Evolutionary conservation across 1,284 basidiomycete genomes (phyloP).

Genomic region (Pyrrhoderma noxium): DNA sequence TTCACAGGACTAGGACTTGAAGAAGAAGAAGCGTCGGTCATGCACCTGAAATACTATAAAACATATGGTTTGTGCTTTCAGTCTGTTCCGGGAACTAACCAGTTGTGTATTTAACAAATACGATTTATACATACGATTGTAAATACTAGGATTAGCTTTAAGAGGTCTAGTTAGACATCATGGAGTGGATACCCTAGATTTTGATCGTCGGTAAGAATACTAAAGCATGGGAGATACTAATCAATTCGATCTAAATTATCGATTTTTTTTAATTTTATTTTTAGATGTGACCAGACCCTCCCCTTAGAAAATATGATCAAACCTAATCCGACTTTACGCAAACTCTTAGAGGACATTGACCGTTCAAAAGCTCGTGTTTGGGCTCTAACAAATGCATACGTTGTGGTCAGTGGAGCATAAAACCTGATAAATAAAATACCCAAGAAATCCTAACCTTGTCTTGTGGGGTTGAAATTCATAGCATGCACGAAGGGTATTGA

Average conservation of each 20-base stretch:
- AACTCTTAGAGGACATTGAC: constrained; percentile 74
- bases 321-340: constrained; percentile 55
- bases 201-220: constrained; percentile 80
- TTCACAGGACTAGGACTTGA: constrained; percentile 65
- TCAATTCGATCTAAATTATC: too few relatives aligned
- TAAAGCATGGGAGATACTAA: too few relatives aligned
- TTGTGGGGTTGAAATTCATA: too few relatives aligned
- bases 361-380: constrained; percentile 71
- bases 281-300: constrained; percentile 55
- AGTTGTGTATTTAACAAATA: too few relatives aligned
- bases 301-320: constrained; percentile 77
- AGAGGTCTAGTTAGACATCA: constrained; percentile 78
- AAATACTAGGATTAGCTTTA: constrained; percentile 54
- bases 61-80: constrained; percentile 44
- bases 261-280: too few relatives aligned
- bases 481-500: constrained; percentile 78
- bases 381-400: constrained; percentile 78
- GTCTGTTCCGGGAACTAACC: neutral
- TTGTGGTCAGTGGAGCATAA: constrained; percentile 43
- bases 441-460: neutral
- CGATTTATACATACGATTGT: too few relatives aligned
- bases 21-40: constrained; percentile 61
- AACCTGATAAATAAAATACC: too few relatives aligned
- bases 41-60: constrained; percentile 73
- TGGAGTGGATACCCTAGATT: constrained; percentile 82